phyloP scores from a whole-genome alignment of 140 eudicot species.

The Ambrosia hybrid region DNA sequence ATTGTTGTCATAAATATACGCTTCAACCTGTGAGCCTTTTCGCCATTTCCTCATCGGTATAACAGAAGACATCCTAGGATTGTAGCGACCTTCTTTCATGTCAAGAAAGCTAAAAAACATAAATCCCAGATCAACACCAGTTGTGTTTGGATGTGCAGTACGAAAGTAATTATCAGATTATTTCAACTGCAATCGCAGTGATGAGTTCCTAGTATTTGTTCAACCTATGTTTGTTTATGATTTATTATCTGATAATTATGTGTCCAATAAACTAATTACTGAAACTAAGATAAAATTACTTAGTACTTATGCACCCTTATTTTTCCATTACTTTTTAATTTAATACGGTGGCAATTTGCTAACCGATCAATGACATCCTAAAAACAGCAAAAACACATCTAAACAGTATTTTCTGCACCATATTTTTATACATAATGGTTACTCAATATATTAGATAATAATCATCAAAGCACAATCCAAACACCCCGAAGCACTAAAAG shows the following conservation, averaged over 20 bases:
- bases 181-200: neutral
- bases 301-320: neutral
- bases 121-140: constrained; percentile 5
- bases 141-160: neutral
- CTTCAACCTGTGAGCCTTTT: constrained; percentile 95
- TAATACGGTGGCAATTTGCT: neutral
- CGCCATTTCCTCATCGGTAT: constrained; percentile 88
- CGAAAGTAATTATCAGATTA: neutral
- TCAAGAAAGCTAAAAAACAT: constrained; percentile 72
- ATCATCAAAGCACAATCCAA: neutral
- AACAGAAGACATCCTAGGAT: constrained; percentile 83
- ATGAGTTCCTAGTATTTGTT: neutral
- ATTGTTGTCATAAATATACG: constrained; percentile 1
- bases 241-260: neutral
- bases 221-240: neutral
- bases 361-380: neutral
- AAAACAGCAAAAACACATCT: neutral
- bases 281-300: neutral
- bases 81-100: constrained; percentile 78
- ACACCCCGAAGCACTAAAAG: neutral
- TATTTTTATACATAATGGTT: neutral
- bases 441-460: neutral
- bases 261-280: neutral
- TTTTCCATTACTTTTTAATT: neutral
- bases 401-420: neutral